Percentiles rank a stretch among this genome's conserved stretches.
These are phyloP conservation scores for Paramecium caudatum DNA, from an alignment of 73 alveolate genomes.

Conservation along the genomic window DNA sequence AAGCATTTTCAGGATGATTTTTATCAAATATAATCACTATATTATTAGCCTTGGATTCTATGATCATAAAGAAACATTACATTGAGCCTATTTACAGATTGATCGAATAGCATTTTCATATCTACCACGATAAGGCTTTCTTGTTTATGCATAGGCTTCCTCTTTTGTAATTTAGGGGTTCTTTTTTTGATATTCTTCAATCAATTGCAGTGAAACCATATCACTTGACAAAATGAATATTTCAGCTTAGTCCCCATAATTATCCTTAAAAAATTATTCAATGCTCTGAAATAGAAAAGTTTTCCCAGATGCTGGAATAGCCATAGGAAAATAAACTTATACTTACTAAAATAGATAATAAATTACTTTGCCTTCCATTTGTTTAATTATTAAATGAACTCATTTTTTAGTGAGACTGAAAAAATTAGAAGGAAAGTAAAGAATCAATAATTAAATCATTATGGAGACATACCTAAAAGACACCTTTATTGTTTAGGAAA, in stretches of 20 bases:
- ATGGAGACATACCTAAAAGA: slow-evolving; percentile 25
- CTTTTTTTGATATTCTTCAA: not conserved
- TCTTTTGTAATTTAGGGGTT: slow-evolving; percentile 36
- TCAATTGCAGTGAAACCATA: slow-evolving; percentile 15
- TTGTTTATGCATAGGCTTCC: slow-evolving; percentile 28
- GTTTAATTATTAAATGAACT: not conserved
- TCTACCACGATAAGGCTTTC: not conserved
- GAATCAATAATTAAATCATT: not conserved
- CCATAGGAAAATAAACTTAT: slow-evolving; percentile 33
- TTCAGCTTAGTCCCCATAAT: not conserved
- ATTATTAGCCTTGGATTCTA: not conserved
- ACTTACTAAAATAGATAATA: slow-evolving; percentile 14
- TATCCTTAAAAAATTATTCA: not conserved
- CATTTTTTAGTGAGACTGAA: not conserved
- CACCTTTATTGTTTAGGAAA: not conserved
- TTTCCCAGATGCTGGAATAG: slow-evolving; percentile 69
- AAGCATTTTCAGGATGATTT: slow-evolving; percentile 69
- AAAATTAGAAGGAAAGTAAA: not conserved
- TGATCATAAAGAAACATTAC: not conserved
- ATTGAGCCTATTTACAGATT: not conserved
- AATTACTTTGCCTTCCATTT: slow-evolving; percentile 48
- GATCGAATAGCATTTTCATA: not conserved
- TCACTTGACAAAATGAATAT: slow-evolving; percentile 13
- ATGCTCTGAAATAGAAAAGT: slow-evolving; percentile 42
- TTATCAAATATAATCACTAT: slow-evolving; percentile 43